Evolutionary conservation across 2,329 filamentous ascomycete genomes (phyloP).

Genomic region (Calonectria ilicicola): DNA sequence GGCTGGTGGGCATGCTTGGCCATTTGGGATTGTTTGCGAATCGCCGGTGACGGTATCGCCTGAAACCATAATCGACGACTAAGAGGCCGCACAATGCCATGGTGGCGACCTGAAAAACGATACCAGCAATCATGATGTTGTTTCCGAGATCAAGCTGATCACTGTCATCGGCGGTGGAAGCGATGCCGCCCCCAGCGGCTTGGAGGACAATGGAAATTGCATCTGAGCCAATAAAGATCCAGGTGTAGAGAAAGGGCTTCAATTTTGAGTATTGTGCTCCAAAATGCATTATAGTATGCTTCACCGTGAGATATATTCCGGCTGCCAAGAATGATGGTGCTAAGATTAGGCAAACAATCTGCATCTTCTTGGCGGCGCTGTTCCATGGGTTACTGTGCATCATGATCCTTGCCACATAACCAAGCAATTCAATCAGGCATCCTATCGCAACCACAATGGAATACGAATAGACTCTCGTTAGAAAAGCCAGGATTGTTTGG

Average conservation of each 20-base stretch:
- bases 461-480: constrained; percentile 57
- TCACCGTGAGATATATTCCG: constrained; percentile 71
- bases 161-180: constrained; percentile 53
- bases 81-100: constrained; percentile 6
- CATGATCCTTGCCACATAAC: constrained; percentile 68
- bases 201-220: constrained; percentile 70
- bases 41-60: not conserved
- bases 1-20: not conserved
- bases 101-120: constrained; percentile 1
- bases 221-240: constrained; percentile 72
- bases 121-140: constrained; percentile 8
- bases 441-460: constrained; percentile 63
- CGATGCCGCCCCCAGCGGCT: constrained; percentile 65
- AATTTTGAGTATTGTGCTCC: constrained; percentile 58
- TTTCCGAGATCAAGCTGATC: constrained; percentile 21
- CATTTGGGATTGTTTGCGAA: not conserved
- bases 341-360: constrained; percentile 71
- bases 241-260: constrained; percentile 56
- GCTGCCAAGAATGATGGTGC: constrained; percentile 73
- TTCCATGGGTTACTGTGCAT: constrained; percentile 64
- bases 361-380: constrained; percentile 60
- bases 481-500: constrained; percentile 53
- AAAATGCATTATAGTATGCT: constrained; percentile 57
- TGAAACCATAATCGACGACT: not conserved
- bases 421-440: constrained; percentile 64